phyloP scores from a whole-genome alignment of 2,329 filamentous ascomycete genomes.

The Aureobasidium namibiae region DNA sequence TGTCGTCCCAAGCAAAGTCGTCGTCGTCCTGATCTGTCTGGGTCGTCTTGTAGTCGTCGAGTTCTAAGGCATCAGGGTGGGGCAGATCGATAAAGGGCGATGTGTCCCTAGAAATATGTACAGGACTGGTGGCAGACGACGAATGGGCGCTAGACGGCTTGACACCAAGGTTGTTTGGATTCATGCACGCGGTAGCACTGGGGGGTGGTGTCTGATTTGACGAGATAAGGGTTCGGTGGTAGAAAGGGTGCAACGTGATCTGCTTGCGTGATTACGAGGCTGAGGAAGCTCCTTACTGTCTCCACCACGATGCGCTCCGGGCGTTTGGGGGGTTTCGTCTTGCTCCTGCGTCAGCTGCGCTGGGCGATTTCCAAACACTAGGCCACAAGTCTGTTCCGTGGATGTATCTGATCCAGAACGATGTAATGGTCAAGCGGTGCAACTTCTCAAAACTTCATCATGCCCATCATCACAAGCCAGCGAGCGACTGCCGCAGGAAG shows the following conservation, averaged over 20 bases:
- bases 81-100: conserved; percentile 24
- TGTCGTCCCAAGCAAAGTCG: conserved; percentile 39
- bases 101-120: conserved; percentile 23
- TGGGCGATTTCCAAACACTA: neutral
- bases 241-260: neutral
- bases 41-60: conserved; percentile 12
- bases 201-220: neutral
- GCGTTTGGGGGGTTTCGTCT: neutral
- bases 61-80: conserved; percentile 13
- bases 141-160: neutral
- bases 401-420: neutral
- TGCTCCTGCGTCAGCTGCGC: neutral
- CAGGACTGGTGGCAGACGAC: conserved; percentile 13
- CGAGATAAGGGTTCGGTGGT: conserved; percentile 2
- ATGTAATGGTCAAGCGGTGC: neutral
- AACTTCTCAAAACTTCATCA: neutral
- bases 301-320: conserved; percentile 7
- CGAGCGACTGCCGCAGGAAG: neutral
- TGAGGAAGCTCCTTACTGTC: neutral
- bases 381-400: neutral
- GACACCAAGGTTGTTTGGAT: neutral
- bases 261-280: conserved; percentile 12
- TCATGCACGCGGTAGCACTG: conserved; percentile 10
- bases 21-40: conserved; percentile 16
- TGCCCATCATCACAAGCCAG: neutral